These are phyloP conservation scores for Lolium perenne DNA, from an alignment of 176 grass and related monocot genomes.

Conservation along the genomic window DNA sequence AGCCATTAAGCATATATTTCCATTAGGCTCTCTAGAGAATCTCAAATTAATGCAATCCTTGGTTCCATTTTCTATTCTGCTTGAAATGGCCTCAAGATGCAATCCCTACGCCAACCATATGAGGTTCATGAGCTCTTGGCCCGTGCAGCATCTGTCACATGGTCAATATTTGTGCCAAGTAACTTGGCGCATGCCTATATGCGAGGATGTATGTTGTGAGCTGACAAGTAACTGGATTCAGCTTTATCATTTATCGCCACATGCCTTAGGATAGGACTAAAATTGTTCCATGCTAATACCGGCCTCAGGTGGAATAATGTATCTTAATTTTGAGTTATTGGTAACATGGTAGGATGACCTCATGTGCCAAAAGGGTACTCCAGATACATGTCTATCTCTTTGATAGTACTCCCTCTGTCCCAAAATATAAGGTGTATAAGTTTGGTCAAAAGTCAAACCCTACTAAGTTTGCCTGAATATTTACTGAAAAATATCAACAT, in stretches of 20 bases:
- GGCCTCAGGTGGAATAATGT: constrained; percentile 12
- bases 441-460: no score
- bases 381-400: not conserved
- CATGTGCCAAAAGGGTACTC: not conserved
- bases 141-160: not conserved
- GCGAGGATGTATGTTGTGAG: not conserved
- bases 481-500: no score
- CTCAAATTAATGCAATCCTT: not conserved
- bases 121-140: not conserved
- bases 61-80: not conserved
- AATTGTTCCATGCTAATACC: not conserved
- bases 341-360: constrained; percentile 69
- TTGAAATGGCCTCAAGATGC: not conserved
- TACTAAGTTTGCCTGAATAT: no score
- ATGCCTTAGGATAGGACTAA: not conserved
- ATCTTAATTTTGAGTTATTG: constrained; percentile 34
- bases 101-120: not conserved
- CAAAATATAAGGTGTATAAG: no score
- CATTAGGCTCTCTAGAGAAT: not conserved
- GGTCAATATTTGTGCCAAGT: not conserved
- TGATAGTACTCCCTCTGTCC: not conserved
- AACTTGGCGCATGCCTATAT: not conserved
- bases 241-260: not conserved
- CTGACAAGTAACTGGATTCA: not conserved
- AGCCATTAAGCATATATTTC: not conserved